Base-by-base conservation (phyloP, 768 basidiomycete species). In the Kockovaella imperatae region DNA sequence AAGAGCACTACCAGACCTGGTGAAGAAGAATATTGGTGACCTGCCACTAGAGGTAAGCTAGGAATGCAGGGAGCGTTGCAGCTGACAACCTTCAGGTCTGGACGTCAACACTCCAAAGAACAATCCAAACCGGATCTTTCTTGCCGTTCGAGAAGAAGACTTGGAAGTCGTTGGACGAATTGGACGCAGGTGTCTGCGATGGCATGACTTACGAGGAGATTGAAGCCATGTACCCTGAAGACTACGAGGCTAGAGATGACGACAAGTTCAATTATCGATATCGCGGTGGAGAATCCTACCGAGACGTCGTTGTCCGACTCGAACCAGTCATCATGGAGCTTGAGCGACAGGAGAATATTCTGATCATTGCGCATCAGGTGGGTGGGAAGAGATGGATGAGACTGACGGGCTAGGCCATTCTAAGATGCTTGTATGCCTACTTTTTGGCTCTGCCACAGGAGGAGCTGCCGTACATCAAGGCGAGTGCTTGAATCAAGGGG, bases 201-300 rank as follows among this genome's bases (percentile, higher is more conserved):
- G 95, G 84, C 14, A 97, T 99, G 95, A 97, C 95, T 3, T 99
- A 99, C 60, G 84, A 88, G 74, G 93, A 97, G 77, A 97, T 99
- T 49, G 91, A 91, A 78, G 91, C 87, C 47, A 29, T 74, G 35
- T 99, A 97, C 68, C 95, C 95, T 0, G 95, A 99, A 49, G 95
- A 99, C 67, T 97, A 91, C 71, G 90, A 88, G 14, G 90, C 91
- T 67, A 82, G 95, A 21, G 95, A 99, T 61, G 89, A 96, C 50
- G 95, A 99, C 76, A 99, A 99, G 73, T 99, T 95, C 73, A 97
- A 97, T 72, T 99, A 99, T 71, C 82, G 95, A 24, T 97, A 96
- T 71, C 79, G 95, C 60, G 90, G 47, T 17, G 95, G 95, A 46
- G 95, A 99, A 74, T 95, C 89, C 1, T 99, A 99, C 70, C 82